phyloP scores from a whole-genome alignment of 2,329 filamentous ascomycete genomes.

The Colletotrichum australisinense region DNA sequence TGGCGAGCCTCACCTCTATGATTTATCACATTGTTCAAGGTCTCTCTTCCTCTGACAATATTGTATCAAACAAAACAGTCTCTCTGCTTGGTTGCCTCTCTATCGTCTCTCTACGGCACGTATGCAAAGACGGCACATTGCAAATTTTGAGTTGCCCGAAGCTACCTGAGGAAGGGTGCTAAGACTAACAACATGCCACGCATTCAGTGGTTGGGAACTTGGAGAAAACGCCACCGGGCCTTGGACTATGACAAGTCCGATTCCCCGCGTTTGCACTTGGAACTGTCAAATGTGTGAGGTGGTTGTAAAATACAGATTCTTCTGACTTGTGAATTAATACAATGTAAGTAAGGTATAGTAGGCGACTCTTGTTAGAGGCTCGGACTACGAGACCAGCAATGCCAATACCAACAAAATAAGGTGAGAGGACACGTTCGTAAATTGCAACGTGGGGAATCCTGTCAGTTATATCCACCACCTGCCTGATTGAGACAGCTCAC shows the following conservation, averaged over 20 bases:
- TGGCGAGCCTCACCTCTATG: background rate
- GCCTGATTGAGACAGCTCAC: conserved; percentile 29
- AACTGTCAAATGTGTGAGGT: background rate
- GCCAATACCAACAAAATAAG: background rate
- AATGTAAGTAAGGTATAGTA: too few relatives aligned
- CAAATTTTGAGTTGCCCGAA: background rate
- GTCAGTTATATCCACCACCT: conserved; percentile 20
- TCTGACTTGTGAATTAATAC: too few relatives aligned
- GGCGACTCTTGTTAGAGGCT: background rate
- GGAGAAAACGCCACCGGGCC: background rate
- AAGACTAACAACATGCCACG: background rate
- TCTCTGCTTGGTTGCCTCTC: background rate
- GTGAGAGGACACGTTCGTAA: conserved; percentile 31
- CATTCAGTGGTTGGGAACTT: background rate
- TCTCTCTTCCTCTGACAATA: background rate
- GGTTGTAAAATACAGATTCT: background rate
- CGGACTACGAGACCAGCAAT: background rate
- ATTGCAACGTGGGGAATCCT: conserved; percentile 27
- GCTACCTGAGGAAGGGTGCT: background rate
- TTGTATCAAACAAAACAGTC: too few relatives aligned
- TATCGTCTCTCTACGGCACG: background rate
- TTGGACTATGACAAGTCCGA: background rate
- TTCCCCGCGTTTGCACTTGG: background rate
- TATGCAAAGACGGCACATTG: background rate
- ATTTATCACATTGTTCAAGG: background rate